These are phyloP conservation scores for Persicaria tinctoria DNA, from an alignment of 148 eudicot species.

Conservation along the genomic window DNA sequence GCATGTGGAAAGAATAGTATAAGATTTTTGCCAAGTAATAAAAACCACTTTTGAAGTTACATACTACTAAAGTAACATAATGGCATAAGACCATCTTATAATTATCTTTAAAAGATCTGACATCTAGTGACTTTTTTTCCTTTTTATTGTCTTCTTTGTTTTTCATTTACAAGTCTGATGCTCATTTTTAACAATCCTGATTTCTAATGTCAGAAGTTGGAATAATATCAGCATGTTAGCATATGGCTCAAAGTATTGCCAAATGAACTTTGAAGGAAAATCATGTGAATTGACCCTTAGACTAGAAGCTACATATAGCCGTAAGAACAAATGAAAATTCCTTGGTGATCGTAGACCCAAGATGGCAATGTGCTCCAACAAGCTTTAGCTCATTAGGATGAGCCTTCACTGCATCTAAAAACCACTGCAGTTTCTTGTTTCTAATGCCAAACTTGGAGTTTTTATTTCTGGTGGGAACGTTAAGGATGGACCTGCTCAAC, in stretches of 20 bases:
- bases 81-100: too few species aligned
- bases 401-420: constrained; percentile 90
- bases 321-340: constrained; percentile 23
- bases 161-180: too few species aligned
- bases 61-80: too few species aligned
- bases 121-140: too few species aligned
- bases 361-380: constrained; percentile 95
- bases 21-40: too few species aligned
- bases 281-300: not conserved
- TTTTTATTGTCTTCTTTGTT: too few species aligned
- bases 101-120: too few species aligned
- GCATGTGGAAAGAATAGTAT: too few species aligned
- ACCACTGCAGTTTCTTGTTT: constrained; percentile 95
- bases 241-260: not conserved
- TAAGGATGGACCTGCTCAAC: constrained; percentile 66
- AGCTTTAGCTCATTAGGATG: constrained; percentile 81
- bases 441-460: constrained; percentile 89
- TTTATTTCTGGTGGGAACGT: constrained; percentile 92
- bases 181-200: too few species aligned
- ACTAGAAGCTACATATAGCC: not conserved
- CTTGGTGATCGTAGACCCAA: constrained; percentile 93
- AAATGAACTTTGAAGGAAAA: not conserved
- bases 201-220: too few species aligned
- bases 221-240: not conserved
- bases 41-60: too few species aligned